Base-by-base conservation (phyloP, 208 protist species). In the Acanthamoeba healyi region DNA sequence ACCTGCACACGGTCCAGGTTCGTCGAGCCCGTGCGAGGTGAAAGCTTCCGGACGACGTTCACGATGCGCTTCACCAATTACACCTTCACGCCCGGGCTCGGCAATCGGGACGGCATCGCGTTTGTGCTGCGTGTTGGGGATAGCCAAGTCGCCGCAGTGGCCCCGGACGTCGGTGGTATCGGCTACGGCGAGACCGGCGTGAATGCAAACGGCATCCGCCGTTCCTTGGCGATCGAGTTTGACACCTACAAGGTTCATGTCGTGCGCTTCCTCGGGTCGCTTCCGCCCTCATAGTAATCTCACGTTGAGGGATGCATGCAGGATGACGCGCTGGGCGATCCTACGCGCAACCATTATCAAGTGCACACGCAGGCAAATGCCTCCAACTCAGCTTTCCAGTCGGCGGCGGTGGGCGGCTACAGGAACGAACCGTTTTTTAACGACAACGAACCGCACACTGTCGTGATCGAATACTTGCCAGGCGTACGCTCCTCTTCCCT, bases 191-290 rank as follows among this genome's bases (percentile, higher is more conserved):
- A 82, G 9, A 36, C 15, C 19, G 72, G 40, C 19, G 36, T 7
- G 5, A 7, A 10, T 24, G 72, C 7, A 4, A 42, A 3, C 36
- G 72, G 72, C 72, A 5, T 82, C 29, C 4, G 24, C 40, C 72
- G 72, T 19, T 36, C 24, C 36, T 6, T 82, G 12, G 72, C 72
- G 7, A 36, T 82, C 72, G 72, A 82, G 29, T 82, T 82, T 36
- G 72, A 82, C 42, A 82, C 72, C 72, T 82, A 38, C 72, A 54
- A 82, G 36, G 72, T 82, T 4, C 72, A 7, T 51, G 36, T 79
- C 72, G 19, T 51, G 24, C 29, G 6, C 72, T 82, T 5, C 36
- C 10, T 82, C n/a, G n/a, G n/a, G n/a, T n/a, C n/a, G n/a, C n/a
- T n/a, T n/a, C n/a, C n/a, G n/a, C n/a, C n/a, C n/a, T n/a, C n/a